A percentile compares a stretch with the other conserved stretches of the same genome.
These are phyloP conservation scores for Psidium guajava DNA, from an alignment of 345 rosid genomes.

Conservation along the genomic window DNA sequence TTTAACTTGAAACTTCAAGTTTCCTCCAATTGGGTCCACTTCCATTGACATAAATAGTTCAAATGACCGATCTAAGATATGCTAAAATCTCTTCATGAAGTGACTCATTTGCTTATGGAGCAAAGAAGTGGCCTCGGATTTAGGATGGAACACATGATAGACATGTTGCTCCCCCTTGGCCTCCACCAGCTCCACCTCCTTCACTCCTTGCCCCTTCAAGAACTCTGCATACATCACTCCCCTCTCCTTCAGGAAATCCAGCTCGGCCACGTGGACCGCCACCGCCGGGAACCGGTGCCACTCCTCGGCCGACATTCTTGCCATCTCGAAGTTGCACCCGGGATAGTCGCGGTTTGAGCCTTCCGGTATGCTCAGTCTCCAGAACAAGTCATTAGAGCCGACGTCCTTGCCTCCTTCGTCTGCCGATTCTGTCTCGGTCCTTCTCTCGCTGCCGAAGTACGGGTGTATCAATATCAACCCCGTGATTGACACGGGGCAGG, in stretches of 20 bases:
- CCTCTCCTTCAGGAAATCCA: conserved; percentile 58
- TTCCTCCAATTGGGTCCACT: neutral
- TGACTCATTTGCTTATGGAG: conserved; percentile 41
- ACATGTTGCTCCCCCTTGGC: conserved; percentile 33
- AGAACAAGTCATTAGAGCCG: conserved; percentile 42
- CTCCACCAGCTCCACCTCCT: conserved; percentile 27
- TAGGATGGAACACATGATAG: conserved; percentile 37
- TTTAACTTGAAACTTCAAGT: neutral
- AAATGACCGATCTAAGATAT: neutral
- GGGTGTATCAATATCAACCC: conserved; percentile 45
- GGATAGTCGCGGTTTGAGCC: conserved; percentile 31
- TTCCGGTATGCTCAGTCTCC: conserved; percentile 45
- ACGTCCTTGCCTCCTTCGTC: conserved; percentile 16
- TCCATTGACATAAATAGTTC: neutral
- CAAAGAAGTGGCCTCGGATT: conserved; percentile 29
- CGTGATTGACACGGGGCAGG: conserved; percentile 12
- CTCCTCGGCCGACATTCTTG: conserved; percentile 12
- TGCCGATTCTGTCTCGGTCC: conserved; percentile 30
- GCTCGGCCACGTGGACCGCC: conserved; percentile 36
- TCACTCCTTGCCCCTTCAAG: conserved; percentile 27
- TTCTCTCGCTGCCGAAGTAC: conserved; percentile 44
- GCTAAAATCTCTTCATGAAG: conserved; percentile 18
- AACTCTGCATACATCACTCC: conserved; percentile 40
- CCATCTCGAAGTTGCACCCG: conserved; percentile 42
- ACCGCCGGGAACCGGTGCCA: conserved; percentile 38